Evolutionary conservation across 2,329 filamentous ascomycete species (phyloP).

Genomic region (Diplodia intermedia): DNA sequence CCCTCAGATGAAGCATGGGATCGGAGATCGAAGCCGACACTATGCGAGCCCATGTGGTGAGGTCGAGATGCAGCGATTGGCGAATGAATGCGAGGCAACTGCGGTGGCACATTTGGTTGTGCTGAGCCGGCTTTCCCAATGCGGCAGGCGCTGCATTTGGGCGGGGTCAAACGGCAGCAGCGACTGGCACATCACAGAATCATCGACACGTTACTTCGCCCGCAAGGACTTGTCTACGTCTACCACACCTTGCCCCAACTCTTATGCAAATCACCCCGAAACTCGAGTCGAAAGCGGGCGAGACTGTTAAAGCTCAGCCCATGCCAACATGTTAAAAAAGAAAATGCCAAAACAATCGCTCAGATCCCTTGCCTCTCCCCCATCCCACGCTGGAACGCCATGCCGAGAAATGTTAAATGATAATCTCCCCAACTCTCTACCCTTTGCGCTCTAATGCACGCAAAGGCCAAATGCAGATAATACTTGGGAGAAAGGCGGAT

Average conservation of each 20-base stretch:
- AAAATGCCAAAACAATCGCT: constrained; percentile 1
- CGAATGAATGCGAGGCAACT: not conserved
- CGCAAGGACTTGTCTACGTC: not conserved
- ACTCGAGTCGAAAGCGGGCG: not conserved
- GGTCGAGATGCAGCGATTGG: not conserved
- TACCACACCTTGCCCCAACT: not conserved
- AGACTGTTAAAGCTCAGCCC: constrained; percentile 22
- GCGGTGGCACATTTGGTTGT: constrained; percentile 3
- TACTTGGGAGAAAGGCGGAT: not conserved
- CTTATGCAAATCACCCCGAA: not conserved
- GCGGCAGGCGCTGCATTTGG: too few species aligned
- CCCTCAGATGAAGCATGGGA: too few species aligned
- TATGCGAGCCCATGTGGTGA: not conserved
- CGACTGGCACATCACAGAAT: too few species aligned
- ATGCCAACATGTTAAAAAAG: constrained; percentile 19
- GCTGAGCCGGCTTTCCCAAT: not conserved
- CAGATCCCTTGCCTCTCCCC: not conserved
- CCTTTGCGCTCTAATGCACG: constrained; percentile 23
- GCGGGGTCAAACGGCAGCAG: too few species aligned
- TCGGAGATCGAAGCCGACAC: too few species aligned
- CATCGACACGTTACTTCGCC: not conserved
- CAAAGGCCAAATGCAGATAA: not conserved
- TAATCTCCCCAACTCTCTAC: constrained; percentile 5
- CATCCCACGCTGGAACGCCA: constrained; percentile 14
- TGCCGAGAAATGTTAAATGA: constrained; percentile 22